These are phyloP conservation scores for Cordyceps tenuipes DNA, from an alignment of 2,329 filamentous ascomycete species.

Conservation along the genomic window DNA sequence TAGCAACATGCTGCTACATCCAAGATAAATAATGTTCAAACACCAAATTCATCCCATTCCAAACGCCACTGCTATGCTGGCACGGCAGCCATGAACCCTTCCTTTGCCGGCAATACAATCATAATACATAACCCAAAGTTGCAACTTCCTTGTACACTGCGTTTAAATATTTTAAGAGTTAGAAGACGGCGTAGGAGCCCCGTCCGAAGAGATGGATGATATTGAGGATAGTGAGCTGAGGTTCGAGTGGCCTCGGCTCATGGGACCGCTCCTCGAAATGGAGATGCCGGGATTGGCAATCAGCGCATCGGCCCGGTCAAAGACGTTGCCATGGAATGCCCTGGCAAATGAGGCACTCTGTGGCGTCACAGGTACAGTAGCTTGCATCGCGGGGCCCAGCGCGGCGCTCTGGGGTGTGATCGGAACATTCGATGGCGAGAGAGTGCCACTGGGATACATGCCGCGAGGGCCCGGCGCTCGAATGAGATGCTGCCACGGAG, in stretches of 20 bases:
- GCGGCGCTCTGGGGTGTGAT: conserved; percentile 87
- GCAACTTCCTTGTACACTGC: not conserved
- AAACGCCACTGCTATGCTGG: conserved; percentile 10
- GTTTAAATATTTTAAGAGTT: not conserved
- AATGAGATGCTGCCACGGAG: conserved; percentile 45
- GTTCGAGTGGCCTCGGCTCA: conserved; percentile 33
- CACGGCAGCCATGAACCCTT: not conserved
- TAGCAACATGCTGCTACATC: conserved; percentile 1
- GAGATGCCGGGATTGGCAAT: conserved; percentile 50
- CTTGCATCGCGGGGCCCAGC: conserved; percentile 80
- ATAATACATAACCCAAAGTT: conserved; percentile 12
- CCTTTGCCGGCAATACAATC: conserved; percentile 6
- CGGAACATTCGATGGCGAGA: conserved; percentile 32
- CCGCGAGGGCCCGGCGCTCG: conserved; percentile 17
- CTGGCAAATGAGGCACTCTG: conserved; percentile 48
- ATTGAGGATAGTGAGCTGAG: conserved; percentile 33
- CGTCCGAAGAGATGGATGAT: conserved; percentile 34
- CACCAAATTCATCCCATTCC: conserved; percentile 1
- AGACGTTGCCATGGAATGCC: conserved; percentile 50
- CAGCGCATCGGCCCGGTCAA: conserved; percentile 50
- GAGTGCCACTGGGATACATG: conserved; percentile 14
- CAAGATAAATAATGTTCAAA: not conserved
- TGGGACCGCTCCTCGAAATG: conserved; percentile 44
- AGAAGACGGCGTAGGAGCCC: conserved; percentile 14
- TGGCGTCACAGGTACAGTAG: conserved; percentile 70